These are phyloP conservation scores for Torulaspora indica DNA, from an alignment of 805 yeast species.

Conservation along the genomic window DNA sequence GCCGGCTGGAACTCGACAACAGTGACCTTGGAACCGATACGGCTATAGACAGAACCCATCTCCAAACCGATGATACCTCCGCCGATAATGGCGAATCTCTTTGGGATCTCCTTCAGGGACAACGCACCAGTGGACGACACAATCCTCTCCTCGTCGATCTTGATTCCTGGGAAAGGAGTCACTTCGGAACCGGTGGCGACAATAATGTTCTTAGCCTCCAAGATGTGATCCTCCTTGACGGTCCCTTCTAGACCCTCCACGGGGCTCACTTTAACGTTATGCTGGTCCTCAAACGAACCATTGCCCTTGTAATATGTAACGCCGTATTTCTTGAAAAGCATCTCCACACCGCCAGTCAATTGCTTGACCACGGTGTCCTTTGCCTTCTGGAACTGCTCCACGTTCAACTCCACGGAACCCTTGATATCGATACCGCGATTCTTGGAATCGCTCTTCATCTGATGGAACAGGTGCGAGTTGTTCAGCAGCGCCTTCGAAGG, in stretches of 20 bases:
- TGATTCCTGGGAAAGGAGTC: slow-evolving; percentile 97
- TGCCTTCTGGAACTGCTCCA: slow-evolving; percentile 78
- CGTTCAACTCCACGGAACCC: slow-evolving; percentile 67
- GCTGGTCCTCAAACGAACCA: slow-evolving; percentile 82
- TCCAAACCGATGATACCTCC: slow-evolving; percentile 99
- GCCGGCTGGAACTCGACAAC: slow-evolving; percentile 84
- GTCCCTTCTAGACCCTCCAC: slow-evolving; percentile 78
- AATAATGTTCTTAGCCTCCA: slow-evolving; percentile 82
- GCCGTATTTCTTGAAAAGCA: slow-evolving; percentile 91
- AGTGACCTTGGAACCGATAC: slow-evolving; percentile 94
- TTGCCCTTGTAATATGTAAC: slow-evolving; percentile 91
- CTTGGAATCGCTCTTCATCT: slow-evolving; percentile 76
- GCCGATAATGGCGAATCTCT: slow-evolving; percentile 87
- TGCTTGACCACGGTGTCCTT: slow-evolving; percentile 87
- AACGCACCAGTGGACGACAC: slow-evolving; percentile 94
- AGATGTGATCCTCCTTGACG: slow-evolving; percentile 52
- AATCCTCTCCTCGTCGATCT: slow-evolving; percentile 93
- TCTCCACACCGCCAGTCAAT: slow-evolving; percentile 89
- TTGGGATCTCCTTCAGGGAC: slow-evolving; percentile 82
- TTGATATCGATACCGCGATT: slow-evolving; percentile 83
- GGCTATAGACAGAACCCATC: slow-evolving; percentile 97
- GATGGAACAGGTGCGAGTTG: slow-evolving; percentile 91
- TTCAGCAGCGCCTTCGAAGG: slow-evolving; percentile 94
- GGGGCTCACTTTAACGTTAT: slow-evolving; percentile 73
- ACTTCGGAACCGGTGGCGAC: slow-evolving; percentile 99